Evolutionary conservation across 2,329 filamentous ascomycete genomes (phyloP).

Genomic region (Beauveria asiatica): DNA sequence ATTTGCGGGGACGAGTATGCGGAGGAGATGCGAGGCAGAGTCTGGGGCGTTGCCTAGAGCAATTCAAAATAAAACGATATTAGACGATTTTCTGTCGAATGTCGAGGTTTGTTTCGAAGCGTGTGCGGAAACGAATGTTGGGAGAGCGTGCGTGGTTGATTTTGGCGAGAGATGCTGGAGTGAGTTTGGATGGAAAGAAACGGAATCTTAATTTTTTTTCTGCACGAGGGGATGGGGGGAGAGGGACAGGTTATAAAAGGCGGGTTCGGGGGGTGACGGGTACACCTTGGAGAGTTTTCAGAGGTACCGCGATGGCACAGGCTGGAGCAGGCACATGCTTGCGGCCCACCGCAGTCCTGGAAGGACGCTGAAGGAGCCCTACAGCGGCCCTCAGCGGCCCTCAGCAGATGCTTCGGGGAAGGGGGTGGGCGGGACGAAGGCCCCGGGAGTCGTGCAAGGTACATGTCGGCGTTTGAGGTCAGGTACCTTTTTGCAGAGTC

Average conservation of each 20-base stretch:
- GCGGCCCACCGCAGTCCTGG: constrained; percentile 3
- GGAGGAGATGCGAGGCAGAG: not conserved
- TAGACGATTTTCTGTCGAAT: not conserved
- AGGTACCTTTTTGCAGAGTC: constrained; percentile 11
- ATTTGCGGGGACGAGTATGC: not conserved
- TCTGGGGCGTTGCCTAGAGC: not conserved
- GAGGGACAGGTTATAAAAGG: constrained; percentile 22
- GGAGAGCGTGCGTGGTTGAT: not conserved
- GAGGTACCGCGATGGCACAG: constrained; percentile 9
- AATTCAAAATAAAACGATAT: not conserved
- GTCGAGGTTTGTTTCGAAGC: not conserved
- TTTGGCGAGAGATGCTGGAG: constrained; percentile 4
- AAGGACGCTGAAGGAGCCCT: not conserved
- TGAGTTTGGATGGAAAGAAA: constrained; percentile 14
- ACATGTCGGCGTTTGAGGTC: constrained; percentile 14
- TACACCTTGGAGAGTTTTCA: constrained; percentile 7
- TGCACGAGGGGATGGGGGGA: constrained; percentile 16
- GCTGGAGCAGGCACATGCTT: constrained; percentile 11
- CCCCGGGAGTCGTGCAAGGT: constrained; percentile 13
- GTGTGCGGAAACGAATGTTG: constrained; percentile 7
- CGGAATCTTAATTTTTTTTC: constrained; percentile 13
- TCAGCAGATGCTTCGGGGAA: not conserved
- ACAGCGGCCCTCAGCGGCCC: not conserved
- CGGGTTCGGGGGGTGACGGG: constrained; percentile 13
- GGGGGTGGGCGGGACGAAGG: constrained; percentile 11